phyloP scores from a whole-genome alignment of 2,329 filamentous ascomycete species.

The Pseudogymnoascus sp. region DNA sequence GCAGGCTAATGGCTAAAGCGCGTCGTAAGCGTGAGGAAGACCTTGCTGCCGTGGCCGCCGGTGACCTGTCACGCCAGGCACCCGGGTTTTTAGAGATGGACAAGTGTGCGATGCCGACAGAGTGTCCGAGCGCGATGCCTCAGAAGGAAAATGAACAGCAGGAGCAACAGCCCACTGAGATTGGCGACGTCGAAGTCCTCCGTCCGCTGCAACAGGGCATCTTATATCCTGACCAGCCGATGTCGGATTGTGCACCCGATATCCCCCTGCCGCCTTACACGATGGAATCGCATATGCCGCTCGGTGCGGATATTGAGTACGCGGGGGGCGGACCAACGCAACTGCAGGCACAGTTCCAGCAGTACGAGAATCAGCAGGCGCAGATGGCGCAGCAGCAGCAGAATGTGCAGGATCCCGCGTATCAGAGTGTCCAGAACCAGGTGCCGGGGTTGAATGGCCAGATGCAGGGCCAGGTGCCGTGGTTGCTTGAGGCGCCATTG shows the following conservation, averaged over 20 bases:
- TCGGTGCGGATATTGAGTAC: not conserved
- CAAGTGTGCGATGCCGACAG: not conserved
- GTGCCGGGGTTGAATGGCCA: not conserved
- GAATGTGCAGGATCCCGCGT: not conserved
- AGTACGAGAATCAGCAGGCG: slow-evolving; percentile 14
- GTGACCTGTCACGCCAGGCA: slow-evolving; percentile 11
- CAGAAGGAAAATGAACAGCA: slow-evolving; percentile 3
- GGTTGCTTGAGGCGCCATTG: slow-evolving; percentile 23
- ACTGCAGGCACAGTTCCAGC: not conserved
- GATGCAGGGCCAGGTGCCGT: slow-evolving; percentile 10
- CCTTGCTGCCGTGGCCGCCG: slow-evolving; percentile 23
- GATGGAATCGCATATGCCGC: not conserved
- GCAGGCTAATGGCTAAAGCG: slow-evolving; percentile 53
- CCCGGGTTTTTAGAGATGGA: not conserved
- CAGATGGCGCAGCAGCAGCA: slow-evolving; percentile 7
- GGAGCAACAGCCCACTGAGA: not conserved
- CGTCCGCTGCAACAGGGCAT: slow-evolving; percentile 1
- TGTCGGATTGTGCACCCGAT: not conserved
- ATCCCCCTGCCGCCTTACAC: not conserved
- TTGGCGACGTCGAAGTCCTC: slow-evolving; percentile 5
- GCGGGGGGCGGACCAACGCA: not conserved
- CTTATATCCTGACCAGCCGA: not conserved
- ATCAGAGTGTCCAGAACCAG: not conserved
- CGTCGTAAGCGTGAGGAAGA: slow-evolving; percentile 45
- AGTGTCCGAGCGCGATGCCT: not conserved